Evolutionary conservation across 1,139 yeast genomes (phyloP).

Genomic region (Kluyveromyces sp.): DNA sequence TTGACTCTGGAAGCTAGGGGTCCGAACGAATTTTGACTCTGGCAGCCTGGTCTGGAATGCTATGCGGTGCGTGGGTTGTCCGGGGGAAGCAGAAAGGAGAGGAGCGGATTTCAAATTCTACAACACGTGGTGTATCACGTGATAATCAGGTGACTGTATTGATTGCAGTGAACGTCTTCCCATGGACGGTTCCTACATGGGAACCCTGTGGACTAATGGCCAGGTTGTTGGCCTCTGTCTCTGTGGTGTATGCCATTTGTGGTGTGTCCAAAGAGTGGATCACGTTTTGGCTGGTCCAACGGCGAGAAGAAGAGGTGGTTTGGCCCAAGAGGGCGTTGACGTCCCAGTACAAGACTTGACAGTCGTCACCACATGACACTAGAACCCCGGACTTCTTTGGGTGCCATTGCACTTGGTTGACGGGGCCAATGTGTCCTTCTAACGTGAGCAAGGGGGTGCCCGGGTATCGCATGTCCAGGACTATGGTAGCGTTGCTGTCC

Average conservation of each 20-base stretch:
- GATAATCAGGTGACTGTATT: slow-evolving; percentile 2
- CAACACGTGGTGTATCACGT: not conserved
- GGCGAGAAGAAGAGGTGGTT: slow-evolving; percentile 5
- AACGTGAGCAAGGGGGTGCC: slow-evolving; percentile 69
- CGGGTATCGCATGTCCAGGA: slow-evolving; percentile 83
- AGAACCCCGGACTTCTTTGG: slow-evolving; percentile 59
- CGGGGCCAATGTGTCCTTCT: slow-evolving; percentile 59
- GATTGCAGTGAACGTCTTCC: slow-evolving; percentile 36
- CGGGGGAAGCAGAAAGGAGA: not conserved
- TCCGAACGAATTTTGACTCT: not conserved
- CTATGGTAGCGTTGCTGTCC: slow-evolving; percentile 56
- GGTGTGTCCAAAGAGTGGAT: slow-evolving; percentile 21
- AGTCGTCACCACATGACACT: slow-evolving; percentile 81
- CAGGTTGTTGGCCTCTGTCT: slow-evolving; percentile 58
- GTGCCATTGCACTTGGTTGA: slow-evolving; percentile 79
- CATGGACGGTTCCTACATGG: slow-evolving; percentile 78
- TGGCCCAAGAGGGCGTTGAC: slow-evolving; percentile 34
- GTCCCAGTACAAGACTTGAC: slow-evolving; percentile 87
- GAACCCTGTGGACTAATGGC: slow-evolving; percentile 62
- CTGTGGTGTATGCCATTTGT: slow-evolving; percentile 21
- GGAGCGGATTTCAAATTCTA: not conserved
- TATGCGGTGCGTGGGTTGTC: not conserved
- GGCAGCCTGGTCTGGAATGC: not conserved
- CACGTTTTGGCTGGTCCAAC: slow-evolving; percentile 10
- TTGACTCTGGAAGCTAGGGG: not conserved